Conservation (phyloP, 306 rosid species). For the Abrus precatorius region DNA sequence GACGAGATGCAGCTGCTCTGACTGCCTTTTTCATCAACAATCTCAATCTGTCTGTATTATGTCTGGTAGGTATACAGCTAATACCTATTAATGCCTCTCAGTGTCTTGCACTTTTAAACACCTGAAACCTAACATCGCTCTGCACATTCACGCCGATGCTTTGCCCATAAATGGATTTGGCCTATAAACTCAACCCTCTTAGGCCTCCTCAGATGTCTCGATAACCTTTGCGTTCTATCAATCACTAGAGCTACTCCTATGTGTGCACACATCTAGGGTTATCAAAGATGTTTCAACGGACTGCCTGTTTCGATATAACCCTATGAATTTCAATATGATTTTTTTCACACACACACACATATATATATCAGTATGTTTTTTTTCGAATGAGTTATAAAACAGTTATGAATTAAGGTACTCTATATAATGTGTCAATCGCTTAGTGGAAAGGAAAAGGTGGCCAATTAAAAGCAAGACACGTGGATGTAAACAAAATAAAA, state of each 20-base stretch:
- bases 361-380: no score
- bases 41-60: constrained; percentile 22
- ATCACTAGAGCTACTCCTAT: constrained; percentile 4
- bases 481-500: no score
- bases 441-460: no score
- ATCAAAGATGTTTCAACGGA: no score
- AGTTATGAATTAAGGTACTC: no score
- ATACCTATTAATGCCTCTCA: not conserved
- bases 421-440: no score
- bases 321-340: no score
- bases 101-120: constrained; percentile 51
- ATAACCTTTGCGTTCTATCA: constrained; percentile 12
- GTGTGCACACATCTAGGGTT: not conserved
- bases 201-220: constrained; percentile 13
- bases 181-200: constrained; percentile 19
- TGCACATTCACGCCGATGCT: constrained; percentile 29
- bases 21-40: constrained; percentile 39
- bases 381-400: no score
- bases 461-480: no score
- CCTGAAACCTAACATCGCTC: constrained; percentile 46
- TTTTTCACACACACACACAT: no score
- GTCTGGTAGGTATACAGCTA: constrained; percentile 4
- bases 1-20: constrained; percentile 27
- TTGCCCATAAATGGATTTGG: constrained; percentile 43
- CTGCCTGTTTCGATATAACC: no score